These are phyloP conservation scores for Vanrija pseudolonga DNA, from an alignment of 1,284 basidiomycete genomes.

Conservation along the genomic window DNA sequence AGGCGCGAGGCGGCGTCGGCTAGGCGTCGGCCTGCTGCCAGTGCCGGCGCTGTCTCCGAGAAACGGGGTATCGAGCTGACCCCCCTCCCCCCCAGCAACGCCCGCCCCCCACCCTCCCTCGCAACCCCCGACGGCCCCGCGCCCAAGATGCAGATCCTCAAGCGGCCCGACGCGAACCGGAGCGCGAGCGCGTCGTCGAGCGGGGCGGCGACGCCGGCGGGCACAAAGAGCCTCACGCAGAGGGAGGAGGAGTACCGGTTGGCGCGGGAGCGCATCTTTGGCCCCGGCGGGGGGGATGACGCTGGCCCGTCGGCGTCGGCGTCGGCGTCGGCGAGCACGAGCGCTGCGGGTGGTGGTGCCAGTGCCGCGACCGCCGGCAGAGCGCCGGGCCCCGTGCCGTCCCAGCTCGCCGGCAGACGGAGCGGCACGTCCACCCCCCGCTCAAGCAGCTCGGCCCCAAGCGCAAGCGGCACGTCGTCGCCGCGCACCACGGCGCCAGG, in stretches of 20 bases:
- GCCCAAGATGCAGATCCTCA: conserved; percentile 19
- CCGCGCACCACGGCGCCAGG: background rate
- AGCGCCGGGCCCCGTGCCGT: background rate
- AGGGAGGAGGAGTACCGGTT: conserved; percentile 22
- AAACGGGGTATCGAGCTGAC: too few species aligned
- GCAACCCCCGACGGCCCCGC: conserved; percentile 4
- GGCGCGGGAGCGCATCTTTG: conserved; percentile 21
- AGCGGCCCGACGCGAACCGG: conserved; percentile 6
- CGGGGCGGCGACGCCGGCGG: conserved; percentile 10
- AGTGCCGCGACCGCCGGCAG: too few species aligned
- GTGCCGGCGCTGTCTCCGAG: too few species aligned
- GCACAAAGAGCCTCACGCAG: conserved; percentile 16
- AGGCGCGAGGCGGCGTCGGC: too few species aligned
- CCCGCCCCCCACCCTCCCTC: conserved; percentile 5
- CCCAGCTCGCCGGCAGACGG: background rate
- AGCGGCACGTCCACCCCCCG: conserved; percentile 1
- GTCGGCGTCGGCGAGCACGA: background rate
- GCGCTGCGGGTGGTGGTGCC: too few species aligned
- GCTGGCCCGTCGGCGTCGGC: background rate
- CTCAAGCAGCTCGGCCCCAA: background rate
- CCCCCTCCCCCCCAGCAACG: conserved; percentile 1
- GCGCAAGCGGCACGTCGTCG: too few species aligned
- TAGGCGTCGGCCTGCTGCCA: too few species aligned
- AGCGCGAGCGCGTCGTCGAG: background rate
- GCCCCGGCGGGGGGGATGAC: background rate